These are phyloP conservation scores for Sphaerulina vaccinii DNA, from an alignment of 2,329 filamentous ascomycete genomes.

Conservation along the genomic window DNA sequence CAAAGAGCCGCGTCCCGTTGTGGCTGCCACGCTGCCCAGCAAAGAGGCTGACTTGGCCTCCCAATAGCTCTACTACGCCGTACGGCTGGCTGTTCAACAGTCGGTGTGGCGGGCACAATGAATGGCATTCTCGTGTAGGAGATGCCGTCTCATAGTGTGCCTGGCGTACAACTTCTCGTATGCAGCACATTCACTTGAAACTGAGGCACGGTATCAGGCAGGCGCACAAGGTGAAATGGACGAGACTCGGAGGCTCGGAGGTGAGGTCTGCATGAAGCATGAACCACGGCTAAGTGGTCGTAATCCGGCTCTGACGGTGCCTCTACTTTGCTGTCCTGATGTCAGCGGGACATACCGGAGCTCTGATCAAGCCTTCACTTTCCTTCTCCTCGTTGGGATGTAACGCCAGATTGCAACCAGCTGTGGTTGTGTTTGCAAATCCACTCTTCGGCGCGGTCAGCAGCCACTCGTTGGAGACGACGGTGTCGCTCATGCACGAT, in stretches of 20 bases:
- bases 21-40: constrained; percentile 17
- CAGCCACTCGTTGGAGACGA: constrained; percentile 7
- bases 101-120: neutral
- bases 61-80: neutral
- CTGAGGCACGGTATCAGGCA: constrained; percentile 1
- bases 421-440: neutral
- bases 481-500: neutral
- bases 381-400: neutral
- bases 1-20: constrained; percentile 9
- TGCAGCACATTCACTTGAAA: constrained; percentile 10
- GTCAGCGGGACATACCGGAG: neutral
- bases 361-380: neutral
- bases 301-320: neutral
- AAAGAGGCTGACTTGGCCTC: constrained; percentile 6
- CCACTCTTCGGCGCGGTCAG: neutral
- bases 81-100: neutral
- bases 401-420: constrained; percentile 14
- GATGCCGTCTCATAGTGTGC: neutral
- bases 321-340: neutral
- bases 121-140: neutral
- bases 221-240: constrained; percentile 1
- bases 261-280: too few relatives aligned
- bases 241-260: too few relatives aligned
- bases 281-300: too few relatives aligned
- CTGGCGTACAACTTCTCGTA: neutral